These are phyloP conservation scores for Jacaranda copaia DNA, from an alignment of 257 asterid species.

Conservation along the genomic window DNA sequence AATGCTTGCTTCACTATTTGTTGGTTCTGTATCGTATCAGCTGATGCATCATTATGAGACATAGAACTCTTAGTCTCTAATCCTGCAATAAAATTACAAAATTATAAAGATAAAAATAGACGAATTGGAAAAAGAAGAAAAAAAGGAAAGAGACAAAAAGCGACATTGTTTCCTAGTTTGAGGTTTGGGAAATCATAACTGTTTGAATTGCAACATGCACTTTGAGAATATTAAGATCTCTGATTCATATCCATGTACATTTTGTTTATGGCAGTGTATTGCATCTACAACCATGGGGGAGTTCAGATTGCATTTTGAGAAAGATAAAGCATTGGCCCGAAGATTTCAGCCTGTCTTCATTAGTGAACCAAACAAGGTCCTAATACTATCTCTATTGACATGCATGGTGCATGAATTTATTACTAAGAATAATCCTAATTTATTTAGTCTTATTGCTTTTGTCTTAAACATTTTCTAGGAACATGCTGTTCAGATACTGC, in stretches of 20 bases:
- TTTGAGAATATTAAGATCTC: too few species aligned
- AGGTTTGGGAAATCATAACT: too few species aligned
- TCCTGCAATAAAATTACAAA: too few species aligned
- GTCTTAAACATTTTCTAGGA: slow-evolving; percentile 50
- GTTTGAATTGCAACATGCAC: background rate
- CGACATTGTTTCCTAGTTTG: too few species aligned
- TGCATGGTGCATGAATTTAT: background rate
- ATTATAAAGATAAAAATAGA: too few species aligned
- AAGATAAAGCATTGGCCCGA: slow-evolving; percentile 93
- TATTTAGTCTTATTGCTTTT: slow-evolving; percentile 1
- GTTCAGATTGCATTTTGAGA: slow-evolving; percentile 83
- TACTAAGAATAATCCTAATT: background rate
- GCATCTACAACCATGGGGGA: slow-evolving; percentile 98
- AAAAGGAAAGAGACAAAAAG: background rate
- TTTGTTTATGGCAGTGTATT: slow-evolving; percentile 68
- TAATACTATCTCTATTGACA: slow-evolving; percentile 4
- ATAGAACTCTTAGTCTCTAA: too few species aligned
- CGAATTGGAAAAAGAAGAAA: too few species aligned
- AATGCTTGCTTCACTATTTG: too few species aligned
- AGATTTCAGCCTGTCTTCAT: slow-evolving; percentile 91
- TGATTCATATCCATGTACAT: too few species aligned
- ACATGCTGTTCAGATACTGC: slow-evolving; percentile 82
- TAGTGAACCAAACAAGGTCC: slow-evolving; percentile 89
- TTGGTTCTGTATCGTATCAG: too few species aligned
- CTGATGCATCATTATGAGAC: too few species aligned